phyloP scores from a whole-genome alignment of 768 basidiomycete genomes.

The Flagelloscypha sp. region DNA sequence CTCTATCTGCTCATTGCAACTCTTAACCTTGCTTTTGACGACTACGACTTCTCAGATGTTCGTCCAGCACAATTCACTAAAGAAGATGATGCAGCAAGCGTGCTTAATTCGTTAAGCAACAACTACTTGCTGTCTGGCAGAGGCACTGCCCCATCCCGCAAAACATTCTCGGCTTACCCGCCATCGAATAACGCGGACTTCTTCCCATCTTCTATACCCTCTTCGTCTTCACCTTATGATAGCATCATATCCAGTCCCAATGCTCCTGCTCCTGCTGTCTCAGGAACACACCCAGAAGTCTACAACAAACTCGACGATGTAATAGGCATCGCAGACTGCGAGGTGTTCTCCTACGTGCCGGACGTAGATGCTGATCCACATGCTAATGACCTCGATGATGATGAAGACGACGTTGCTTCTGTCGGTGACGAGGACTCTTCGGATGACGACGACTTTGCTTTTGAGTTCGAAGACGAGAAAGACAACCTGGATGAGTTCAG shows the following conservation, averaged over 20 bases:
- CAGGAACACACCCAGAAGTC: slow-evolving; percentile 82
- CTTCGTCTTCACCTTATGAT: slow-evolving; percentile 61
- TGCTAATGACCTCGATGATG: slow-evolving; percentile 70
- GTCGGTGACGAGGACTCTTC: slow-evolving; percentile 62
- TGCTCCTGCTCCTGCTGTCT: slow-evolving; percentile 63
- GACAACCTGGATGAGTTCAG: slow-evolving; percentile 51
- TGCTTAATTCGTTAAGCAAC: slow-evolving; percentile 78
- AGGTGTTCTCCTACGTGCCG: slow-evolving; percentile 91
- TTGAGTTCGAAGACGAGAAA: slow-evolving; percentile 77
- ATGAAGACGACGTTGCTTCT: slow-evolving; percentile 66
- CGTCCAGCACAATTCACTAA: slow-evolving; percentile 84
- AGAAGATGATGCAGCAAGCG: slow-evolving; percentile 70
- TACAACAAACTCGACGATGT: slow-evolving; percentile 85
- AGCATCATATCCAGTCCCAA: slow-evolving; percentile 54
- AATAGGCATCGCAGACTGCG: slow-evolving; percentile 85
- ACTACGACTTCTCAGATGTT: slow-evolving; percentile 94
- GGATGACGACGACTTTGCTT: slow-evolving; percentile 61
- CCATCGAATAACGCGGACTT: slow-evolving; percentile 58
- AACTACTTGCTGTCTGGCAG: slow-evolving; percentile 71
- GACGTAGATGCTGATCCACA: slow-evolving; percentile 94
- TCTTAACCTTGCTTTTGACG: slow-evolving; percentile 95
- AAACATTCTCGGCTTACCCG: slow-evolving; percentile 85
- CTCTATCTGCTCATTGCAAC: slow-evolving; percentile 94
- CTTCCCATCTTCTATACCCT: slow-evolving; percentile 69
- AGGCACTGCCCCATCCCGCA: slow-evolving; percentile 59